Percentiles rank a stretch among this genome's conserved stretches.
phyloP scores from a whole-genome alignment of 495 filamentous ascomycete species.

The Hypoxylon fuscum region DNA sequence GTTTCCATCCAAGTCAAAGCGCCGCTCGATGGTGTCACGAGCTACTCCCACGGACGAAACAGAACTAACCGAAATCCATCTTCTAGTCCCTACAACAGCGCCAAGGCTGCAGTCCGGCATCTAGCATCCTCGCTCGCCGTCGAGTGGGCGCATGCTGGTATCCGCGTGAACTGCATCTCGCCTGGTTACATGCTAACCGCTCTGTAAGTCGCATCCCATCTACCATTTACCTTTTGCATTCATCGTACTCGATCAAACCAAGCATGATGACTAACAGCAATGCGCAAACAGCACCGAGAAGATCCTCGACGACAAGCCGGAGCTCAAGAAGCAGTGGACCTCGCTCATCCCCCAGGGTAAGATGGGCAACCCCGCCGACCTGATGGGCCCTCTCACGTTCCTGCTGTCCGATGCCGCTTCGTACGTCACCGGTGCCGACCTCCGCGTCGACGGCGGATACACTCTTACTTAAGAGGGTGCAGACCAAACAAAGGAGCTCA shows the following conservation, averaged over 20 bases:
- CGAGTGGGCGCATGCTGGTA: constrained; percentile 85
- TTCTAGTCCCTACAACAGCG: constrained; percentile 78
- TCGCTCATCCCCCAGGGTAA: constrained; percentile 89
- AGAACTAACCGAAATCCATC: constrained; percentile 24
- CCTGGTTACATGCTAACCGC: constrained; percentile 96
- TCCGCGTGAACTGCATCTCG: constrained; percentile 90
- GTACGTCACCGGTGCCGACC: constrained; percentile 90
- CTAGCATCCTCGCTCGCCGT: constrained; percentile 82
- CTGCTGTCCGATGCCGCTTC: constrained; percentile 83
- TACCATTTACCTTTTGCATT: constrained; percentile 4
- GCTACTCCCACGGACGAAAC: background rate
- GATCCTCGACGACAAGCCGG: constrained; percentile 91
- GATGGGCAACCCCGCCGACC: constrained; percentile 90
- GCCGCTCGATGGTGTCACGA: background rate
- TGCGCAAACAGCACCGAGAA: constrained; percentile 77
- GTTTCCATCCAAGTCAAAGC: background rate
- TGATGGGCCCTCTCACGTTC: constrained; percentile 94
- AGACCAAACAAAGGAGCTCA: background rate
- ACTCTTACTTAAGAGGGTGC: constrained; percentile 71
- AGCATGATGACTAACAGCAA: constrained; percentile 14
- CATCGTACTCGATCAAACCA: constrained; percentile 23
- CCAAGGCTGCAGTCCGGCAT: constrained; percentile 89
- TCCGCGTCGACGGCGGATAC: constrained; percentile 92
- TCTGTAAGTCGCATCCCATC: constrained; percentile 63
- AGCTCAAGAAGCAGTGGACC: constrained; percentile 86